phyloP scores from a whole-genome alignment of 306 rosid genomes.

The Calophaca sinica region DNA sequence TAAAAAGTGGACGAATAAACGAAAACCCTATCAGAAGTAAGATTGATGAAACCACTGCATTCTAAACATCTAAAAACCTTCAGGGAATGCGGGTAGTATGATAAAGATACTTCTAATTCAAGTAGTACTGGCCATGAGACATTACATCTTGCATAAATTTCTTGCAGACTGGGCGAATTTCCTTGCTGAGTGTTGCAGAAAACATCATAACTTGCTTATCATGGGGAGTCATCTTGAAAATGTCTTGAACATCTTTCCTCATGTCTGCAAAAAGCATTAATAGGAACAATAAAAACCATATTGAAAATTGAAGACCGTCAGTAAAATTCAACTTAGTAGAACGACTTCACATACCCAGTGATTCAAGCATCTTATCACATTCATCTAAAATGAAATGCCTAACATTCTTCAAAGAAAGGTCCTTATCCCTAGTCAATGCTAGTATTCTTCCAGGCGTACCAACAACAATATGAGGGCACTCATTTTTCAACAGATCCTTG shows the following conservation, averaged over 20 bases:
- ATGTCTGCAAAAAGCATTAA: conserved; percentile 68
- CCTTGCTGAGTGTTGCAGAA: conserved; percentile 99
- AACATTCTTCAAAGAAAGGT: conserved; percentile 90
- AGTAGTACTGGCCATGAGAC: conserved; percentile 88
- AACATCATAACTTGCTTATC: conserved; percentile 99
- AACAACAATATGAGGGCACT: conserved; percentile 99
- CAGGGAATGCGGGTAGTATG: conserved; percentile 63
- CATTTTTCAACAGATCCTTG: conserved; percentile 89
- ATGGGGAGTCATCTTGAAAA: conserved; percentile 98
- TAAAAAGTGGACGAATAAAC: conserved; percentile 38
- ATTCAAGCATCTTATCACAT: conserved; percentile 99
- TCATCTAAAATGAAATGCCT: conserved; percentile 96
- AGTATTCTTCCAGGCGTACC: conserved; percentile 98
- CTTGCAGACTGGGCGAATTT: conserved; percentile 99
- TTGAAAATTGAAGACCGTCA: background rate
- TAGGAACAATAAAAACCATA: conserved; percentile 28
- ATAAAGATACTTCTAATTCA: conserved; percentile 84
- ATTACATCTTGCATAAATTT: conserved; percentile 99
- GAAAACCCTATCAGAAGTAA: conserved; percentile 46
- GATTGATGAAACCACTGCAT: conserved; percentile 50
- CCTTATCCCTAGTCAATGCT: conserved; percentile 85
- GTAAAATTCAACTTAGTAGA: background rate
- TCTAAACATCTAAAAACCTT: conserved; percentile 55
- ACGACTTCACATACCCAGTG: conserved; percentile 70
- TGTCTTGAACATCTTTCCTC: conserved; percentile 98